Evolutionary conservation across 2,329 filamentous ascomycete genomes (phyloP).

Genomic region (Pseudogymnoascus sp.): DNA sequence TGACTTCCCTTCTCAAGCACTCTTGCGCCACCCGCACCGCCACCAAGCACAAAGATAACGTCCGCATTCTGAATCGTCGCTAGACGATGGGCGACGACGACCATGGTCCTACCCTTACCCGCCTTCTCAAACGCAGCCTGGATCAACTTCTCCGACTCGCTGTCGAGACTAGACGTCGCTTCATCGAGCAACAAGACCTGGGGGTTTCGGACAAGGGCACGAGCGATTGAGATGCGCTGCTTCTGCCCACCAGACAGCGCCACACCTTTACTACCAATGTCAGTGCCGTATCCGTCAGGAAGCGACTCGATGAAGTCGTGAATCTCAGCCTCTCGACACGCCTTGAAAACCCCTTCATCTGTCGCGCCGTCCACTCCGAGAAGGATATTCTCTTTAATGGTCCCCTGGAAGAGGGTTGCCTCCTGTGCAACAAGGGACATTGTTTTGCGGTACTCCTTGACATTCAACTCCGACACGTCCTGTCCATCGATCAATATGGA

Average conservation of each 20-base stretch:
- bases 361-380: constrained; percentile 45
- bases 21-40: constrained; percentile 10
- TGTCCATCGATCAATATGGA: constrained; percentile 54
- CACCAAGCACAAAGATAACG: constrained; percentile 68
- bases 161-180: constrained; percentile 48
- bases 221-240: constrained; percentile 46
- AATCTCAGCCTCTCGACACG: constrained; percentile 42
- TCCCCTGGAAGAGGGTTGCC: constrained; percentile 59
- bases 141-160: constrained; percentile 47
- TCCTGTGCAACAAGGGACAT: constrained; percentile 69
- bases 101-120: constrained; percentile 51
- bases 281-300: constrained; percentile 41
- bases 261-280: constrained; percentile 37
- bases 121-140: constrained; percentile 60
- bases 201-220: constrained; percentile 44
- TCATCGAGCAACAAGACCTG: constrained; percentile 48
- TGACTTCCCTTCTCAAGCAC: constrained; percentile 47
- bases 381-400: constrained; percentile 60
- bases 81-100: constrained; percentile 70
- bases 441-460: constrained; percentile 52
- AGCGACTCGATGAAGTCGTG: constrained; percentile 44
- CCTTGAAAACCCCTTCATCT: constrained; percentile 35
- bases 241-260: constrained; percentile 46
- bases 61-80: constrained; percentile 73
- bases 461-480: constrained; percentile 49